Conservation (phyloP, 306 rosid genomes). For the Inga laurina region DNA sequence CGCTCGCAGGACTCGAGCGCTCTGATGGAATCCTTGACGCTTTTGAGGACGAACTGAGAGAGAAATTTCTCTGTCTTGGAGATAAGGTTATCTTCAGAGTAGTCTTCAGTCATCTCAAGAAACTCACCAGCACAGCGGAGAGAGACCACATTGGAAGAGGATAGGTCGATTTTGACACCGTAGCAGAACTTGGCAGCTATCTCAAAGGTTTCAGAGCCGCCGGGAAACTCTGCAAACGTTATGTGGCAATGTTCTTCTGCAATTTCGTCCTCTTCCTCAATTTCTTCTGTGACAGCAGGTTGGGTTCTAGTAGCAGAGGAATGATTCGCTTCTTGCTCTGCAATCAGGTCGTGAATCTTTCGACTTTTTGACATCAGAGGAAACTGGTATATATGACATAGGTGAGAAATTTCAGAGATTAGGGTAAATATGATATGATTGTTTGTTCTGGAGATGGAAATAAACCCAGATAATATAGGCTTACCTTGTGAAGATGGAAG, state of each 20-base stretch:
- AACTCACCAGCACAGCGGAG: slow-evolving; percentile 97
- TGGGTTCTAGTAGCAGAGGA: slow-evolving; percentile 31
- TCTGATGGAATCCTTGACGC: slow-evolving; percentile 69
- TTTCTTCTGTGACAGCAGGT: slow-evolving; percentile 12
- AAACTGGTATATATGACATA: slow-evolving; percentile 57
- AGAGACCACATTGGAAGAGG: slow-evolving; percentile 73
- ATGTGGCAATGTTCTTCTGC: slow-evolving; percentile 75
- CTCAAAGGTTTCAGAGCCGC: slow-evolving; percentile 85
- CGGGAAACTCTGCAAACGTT: slow-evolving; percentile 69
- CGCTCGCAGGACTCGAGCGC: slow-evolving; percentile 81
- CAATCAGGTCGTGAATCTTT: slow-evolving; percentile 65
- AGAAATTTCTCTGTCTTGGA: slow-evolving; percentile 79
- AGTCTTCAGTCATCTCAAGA: slow-evolving; percentile 90
- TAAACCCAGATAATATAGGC: slow-evolving; percentile 10
- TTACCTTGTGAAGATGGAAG: slow-evolving; percentile 95
- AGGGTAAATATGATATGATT: not conserved
- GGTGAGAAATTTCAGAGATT: not conserved
- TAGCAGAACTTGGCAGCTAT: slow-evolving; percentile 92
- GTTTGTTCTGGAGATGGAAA: slow-evolving; percentile 28
- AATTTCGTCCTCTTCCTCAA: slow-evolving; percentile 60
- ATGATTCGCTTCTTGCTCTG: slow-evolving; percentile 67
- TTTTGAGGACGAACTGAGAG: slow-evolving; percentile 66
- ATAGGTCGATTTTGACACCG: slow-evolving; percentile 83
- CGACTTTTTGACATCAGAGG: slow-evolving; percentile 90
- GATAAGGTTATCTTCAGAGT: slow-evolving; percentile 81